Base-by-base conservation (phyloP, 2,329 filamentous ascomycete species). In the Thielaviopsis cerberus region DNA sequence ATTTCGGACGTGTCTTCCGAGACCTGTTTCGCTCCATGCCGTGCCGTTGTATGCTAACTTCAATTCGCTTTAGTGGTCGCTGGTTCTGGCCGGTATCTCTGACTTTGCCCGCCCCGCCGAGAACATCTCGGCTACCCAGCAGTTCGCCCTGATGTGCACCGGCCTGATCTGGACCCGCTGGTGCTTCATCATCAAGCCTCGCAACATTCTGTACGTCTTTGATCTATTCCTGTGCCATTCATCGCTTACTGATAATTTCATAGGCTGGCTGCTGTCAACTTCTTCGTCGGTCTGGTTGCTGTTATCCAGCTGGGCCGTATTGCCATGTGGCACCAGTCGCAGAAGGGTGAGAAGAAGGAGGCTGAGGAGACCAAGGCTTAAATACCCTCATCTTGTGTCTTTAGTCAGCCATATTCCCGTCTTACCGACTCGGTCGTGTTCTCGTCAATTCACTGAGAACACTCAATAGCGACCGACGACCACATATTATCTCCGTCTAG, bases 141-240 rank as follows among this genome's bases (percentile, higher is more conserved):
- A 97, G 75, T 76, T 77, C 55, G 91, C 92, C 61, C 80, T 98
- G 65, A 92, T 88, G 68, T 83, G 83, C 65, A 98, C 92, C 10
- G 92, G 92, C 64, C 73, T 86, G 63, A 98, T 98, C 78, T 98
- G 92, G 92, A 98, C 92, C 52, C 82, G 92, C 64, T 98, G 92
- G 92, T 98, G 92, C 78, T 78, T 97, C 69, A 86, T 98, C 71
- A 98, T 98, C 74, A 89, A 83, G 72, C 92, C 92, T 59, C 83
- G 82, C 73, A 98, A 98, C 77, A 74, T 89, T 67, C 85, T 96
- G 84, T 88, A 74, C 53, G 82, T 74, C 22, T 23, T 6, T 48
- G 13, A 17, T 30, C 5, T 52, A 24, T 10, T 17, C 61, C 17
- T 41, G 26, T 2, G 17, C 48, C 15, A 57, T n/a, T 25, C 11